A percentile compares a stretch with the other conserved stretches of the same genome.
phyloP scores from a whole-genome alignment of 148 eudicot genomes.

The Arctostaphylos glauca region DNA sequence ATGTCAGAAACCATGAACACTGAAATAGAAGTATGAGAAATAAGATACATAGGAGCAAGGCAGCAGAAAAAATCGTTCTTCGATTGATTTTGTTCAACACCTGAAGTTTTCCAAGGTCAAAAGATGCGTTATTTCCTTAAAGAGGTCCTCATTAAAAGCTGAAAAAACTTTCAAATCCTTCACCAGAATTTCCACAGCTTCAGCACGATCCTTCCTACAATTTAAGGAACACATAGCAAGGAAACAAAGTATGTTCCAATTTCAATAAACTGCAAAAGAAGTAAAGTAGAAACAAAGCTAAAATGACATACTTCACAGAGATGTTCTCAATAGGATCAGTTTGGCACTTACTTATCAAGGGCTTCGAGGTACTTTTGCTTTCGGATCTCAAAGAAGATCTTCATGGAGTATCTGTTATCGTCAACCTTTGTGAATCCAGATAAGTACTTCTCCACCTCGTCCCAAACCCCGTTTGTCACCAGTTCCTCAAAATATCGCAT shows the following conservation, averaged over 20 bases:
- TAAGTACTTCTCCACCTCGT: conserved; percentile 85
- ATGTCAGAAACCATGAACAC: neutral
- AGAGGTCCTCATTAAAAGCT: conserved; percentile 78
- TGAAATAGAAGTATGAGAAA: neutral
- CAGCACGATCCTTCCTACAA: conserved; percentile 67
- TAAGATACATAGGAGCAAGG: neutral
- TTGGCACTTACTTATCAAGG: conserved; percentile 56
- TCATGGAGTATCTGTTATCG: conserved; percentile 95
- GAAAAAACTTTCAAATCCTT: conserved; percentile 87
- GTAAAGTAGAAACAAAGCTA: neutral
- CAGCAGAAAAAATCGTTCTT: neutral
- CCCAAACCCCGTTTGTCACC: conserved; percentile 94
- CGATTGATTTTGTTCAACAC: conserved; percentile 25
- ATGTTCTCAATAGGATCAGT: neutral
- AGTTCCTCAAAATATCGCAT: conserved; percentile 87
- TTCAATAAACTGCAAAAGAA: neutral
- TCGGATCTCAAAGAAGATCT: conserved; percentile 93
- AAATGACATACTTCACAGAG: neutral
- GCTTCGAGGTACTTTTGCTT: conserved; percentile 98
- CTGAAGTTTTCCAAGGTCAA: conserved; percentile 74
- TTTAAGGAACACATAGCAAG: neutral
- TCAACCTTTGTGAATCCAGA: conserved; percentile 96
- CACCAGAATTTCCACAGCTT: conserved; percentile 78
- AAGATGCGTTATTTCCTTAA: conserved; percentile 75
- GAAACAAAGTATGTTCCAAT: neutral